A percentile compares a stretch with the other conserved stretches of the same genome.
Evolutionary conservation across 768 basidiomycete genomes (phyloP).

Genomic region (Piloderma croceum): DNA sequence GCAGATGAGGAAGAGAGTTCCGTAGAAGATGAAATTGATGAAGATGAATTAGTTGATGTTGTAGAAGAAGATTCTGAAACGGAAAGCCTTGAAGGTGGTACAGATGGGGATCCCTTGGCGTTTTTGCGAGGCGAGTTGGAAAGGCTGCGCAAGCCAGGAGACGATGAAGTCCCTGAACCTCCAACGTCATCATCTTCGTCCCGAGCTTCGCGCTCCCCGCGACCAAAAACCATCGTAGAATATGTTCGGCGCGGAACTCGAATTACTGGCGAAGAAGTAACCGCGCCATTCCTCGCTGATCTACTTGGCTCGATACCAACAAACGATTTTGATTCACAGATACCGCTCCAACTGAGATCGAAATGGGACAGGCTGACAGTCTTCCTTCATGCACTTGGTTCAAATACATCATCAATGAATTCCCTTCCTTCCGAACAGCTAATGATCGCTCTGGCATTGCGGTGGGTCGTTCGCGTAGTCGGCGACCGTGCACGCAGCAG

Average conservation of each 20-base stretch:
- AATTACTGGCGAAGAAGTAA: slow-evolving; percentile 53
- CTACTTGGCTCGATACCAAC: slow-evolving; percentile 40
- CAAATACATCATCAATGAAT: slow-evolving; percentile 45
- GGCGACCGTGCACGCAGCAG: slow-evolving; percentile 47
- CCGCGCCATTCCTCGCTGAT: slow-evolving; percentile 42
- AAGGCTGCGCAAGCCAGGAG: slow-evolving; percentile 45
- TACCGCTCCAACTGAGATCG: slow-evolving; percentile 41
- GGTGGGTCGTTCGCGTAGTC: slow-evolving; percentile 55
- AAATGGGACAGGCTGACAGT: slow-evolving; percentile 48
- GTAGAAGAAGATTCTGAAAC: slow-evolving; percentile 55
- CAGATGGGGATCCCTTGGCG: slow-evolving; percentile 54
- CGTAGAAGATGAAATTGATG: slow-evolving; percentile 40
- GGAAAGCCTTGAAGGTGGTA: slow-evolving; percentile 28
- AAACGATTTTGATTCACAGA: slow-evolving; percentile 26
- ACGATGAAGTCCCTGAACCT: slow-evolving; percentile 21
- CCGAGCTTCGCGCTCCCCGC: slow-evolving; percentile 29
- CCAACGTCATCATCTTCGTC: slow-evolving; percentile 23
- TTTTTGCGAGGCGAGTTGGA: slow-evolving; percentile 64
- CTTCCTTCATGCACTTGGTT: slow-evolving; percentile 51
- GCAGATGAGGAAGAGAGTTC: slow-evolving; percentile 16
- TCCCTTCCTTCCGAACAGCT: slow-evolving; percentile 42
- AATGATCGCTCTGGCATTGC: slow-evolving; percentile 48
- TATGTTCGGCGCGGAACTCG: slow-evolving; percentile 68
- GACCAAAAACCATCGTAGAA: slow-evolving; percentile 34
- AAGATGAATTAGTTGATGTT: slow-evolving; percentile 64